Base-by-base conservation (phyloP, 2,329 filamentous ascomycete species). In the Fonsecaea pedrosoi region DNA sequence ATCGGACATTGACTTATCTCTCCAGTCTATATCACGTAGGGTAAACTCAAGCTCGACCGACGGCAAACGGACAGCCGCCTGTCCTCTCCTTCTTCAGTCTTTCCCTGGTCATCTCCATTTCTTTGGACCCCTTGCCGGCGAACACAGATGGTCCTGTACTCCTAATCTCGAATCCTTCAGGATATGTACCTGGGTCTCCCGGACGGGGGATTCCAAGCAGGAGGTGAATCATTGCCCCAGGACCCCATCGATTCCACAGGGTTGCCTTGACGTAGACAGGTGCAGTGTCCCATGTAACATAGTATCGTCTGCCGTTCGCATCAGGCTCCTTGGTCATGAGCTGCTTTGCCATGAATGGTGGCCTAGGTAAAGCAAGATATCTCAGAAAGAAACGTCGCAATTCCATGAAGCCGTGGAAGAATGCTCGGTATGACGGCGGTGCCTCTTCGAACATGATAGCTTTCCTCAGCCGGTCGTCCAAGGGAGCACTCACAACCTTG, bases 181-280 rank as follows among this genome's bases (percentile, higher is more conserved):
- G 82, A 66, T 77, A 76, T 38, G 80, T 76, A 3, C 78, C 80
- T 34, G 80, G 76, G 54, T 84, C 80, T 18, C 82, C 83, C 0
- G 85, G 84, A 15, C 85, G 70, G 30, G 81, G 79, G 21, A 78
- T 76, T 2, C 84, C 83, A 34, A 82, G 71, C 4, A 79, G 56
- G 73, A 83, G 77, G 34, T 79, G 82, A 10, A 86, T 65, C 81
- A 83, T 83, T 0, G 83, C 87, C 66, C 76, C 75, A 0, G 83
- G 88, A 1, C 86, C 86, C 87, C 85, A 92, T 66, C 86, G 85
- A 72, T 83, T 86, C 86, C 83, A 86, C 48, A 85, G 76, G 0
- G 85, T 89, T 34, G 82, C 82, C 67, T 84, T 82, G 30, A 86
- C 81, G 76, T 91, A 92, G 77, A 86, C 91, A 2, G 90, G 90